Conservation (phyloP, 768 basidiomycete genomes). For the Lentinula guzmanii region DNA sequence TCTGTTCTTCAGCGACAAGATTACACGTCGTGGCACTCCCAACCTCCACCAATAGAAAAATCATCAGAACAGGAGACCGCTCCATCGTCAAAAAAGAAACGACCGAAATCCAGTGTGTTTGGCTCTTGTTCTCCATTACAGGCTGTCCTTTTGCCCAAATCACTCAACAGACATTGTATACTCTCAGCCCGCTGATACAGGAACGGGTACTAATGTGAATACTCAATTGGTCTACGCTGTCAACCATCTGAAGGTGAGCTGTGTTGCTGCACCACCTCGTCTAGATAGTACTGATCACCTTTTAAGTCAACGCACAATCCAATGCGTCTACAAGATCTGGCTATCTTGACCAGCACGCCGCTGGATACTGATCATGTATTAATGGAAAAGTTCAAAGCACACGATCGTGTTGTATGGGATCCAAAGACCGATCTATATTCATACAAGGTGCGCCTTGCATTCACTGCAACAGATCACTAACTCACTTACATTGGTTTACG, state of each 20-base stretch:
- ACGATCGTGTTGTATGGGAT: constrained; percentile 76
- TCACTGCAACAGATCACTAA: background rate
- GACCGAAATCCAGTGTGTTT: constrained; percentile 58
- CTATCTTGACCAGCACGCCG: constrained; percentile 74
- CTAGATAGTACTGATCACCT: constrained; percentile 6
- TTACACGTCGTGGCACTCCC: constrained; percentile 72
- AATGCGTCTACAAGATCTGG: constrained; percentile 84
- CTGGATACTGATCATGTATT: constrained; percentile 66
- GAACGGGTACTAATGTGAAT: constrained; percentile 74
- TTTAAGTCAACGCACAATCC: constrained; percentile 63
- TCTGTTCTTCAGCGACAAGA: constrained; percentile 57
- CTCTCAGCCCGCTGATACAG: constrained; percentile 85
- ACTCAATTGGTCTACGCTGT: constrained; percentile 86
- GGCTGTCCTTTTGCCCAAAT: constrained; percentile 1
- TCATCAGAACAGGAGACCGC: constrained; percentile 15
- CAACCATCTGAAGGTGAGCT: constrained; percentile 67
- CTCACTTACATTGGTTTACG: background rate
- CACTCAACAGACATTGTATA: constrained; percentile 58
- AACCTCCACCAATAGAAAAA: constrained; percentile 33
- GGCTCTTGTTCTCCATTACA: background rate
- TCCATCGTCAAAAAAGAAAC: constrained; percentile 44
- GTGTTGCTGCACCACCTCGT: constrained; percentile 5
- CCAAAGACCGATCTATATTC: constrained; percentile 81
- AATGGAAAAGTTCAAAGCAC: constrained; percentile 75
- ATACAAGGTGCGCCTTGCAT: constrained; percentile 59